Percentiles rank a stretch among this genome's conserved stretches.
These are phyloP conservation scores for Arthrobotrys megalospora DNA, from an alignment of 2,329 filamentous ascomycete genomes.

Conservation along the genomic window DNA sequence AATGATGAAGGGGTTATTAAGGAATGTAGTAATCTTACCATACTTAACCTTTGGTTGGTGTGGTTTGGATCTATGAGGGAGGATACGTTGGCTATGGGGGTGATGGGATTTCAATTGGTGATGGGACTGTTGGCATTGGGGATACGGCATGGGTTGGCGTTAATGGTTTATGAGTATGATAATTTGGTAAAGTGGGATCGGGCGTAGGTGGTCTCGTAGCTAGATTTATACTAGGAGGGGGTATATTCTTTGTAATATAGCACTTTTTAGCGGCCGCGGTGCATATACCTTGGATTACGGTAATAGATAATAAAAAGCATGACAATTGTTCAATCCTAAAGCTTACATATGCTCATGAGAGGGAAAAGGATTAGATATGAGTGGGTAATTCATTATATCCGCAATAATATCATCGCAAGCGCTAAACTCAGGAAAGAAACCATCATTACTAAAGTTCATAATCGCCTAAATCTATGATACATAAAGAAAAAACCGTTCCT, in stretches of 20 bases:
- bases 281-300: slow-evolving; percentile 5
- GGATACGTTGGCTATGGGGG: slow-evolving; percentile 83
- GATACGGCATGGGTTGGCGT: slow-evolving; percentile 85
- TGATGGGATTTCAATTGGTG: slow-evolving; percentile 82
- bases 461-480: slow-evolving; percentile 20
- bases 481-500: background rate
- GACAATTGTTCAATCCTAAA: too few relatives aligned
- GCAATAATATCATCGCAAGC: background rate
- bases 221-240: background rate
- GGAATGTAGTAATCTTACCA: slow-evolving; percentile 89
- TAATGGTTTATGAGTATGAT: slow-evolving; percentile 91
- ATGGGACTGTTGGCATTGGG: slow-evolving; percentile 88
- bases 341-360: too few relatives aligned
- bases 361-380: background rate
- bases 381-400: slow-evolving; percentile 7
- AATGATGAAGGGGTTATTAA: slow-evolving; percentile 78
- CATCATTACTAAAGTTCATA: slow-evolving; percentile 18
- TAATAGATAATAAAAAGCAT: background rate
- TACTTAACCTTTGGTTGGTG: slow-evolving; percentile 95
- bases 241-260: slow-evolving; percentile 10
- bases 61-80: slow-evolving; percentile 94
- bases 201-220: background rate
- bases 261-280: background rate
- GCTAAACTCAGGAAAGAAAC: slow-evolving; percentile 9
- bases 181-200: slow-evolving; percentile 71